Conservation (phyloP, 352 stramenopile genomes). For the Globisporangium nodosum region DNA sequence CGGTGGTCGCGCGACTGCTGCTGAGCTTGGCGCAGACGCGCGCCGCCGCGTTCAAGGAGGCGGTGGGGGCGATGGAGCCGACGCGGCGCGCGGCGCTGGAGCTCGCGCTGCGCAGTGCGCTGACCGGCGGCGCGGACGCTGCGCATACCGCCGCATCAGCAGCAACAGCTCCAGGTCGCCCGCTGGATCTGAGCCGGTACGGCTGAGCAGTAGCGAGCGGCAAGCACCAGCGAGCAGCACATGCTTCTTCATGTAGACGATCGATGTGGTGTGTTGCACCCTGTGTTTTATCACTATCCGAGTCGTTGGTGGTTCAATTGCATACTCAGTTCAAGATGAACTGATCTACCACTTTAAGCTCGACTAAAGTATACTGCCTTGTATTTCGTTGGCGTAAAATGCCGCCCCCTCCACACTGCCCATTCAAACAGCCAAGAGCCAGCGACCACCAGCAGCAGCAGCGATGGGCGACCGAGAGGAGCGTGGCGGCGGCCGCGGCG, state of each 20-base stretch:
- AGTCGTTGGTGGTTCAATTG: too few species aligned
- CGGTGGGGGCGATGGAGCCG: slow-evolving; percentile 35
- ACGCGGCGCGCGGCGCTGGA: slow-evolving; percentile 32
- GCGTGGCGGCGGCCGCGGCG: slow-evolving; percentile 4
- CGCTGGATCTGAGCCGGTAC: slow-evolving; percentile 51
- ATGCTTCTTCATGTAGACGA: too few species aligned
- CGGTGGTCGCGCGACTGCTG: slow-evolving; percentile 31
- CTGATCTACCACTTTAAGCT: neutral
- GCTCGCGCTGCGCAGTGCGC: slow-evolving; percentile 32
- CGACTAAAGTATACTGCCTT: neutral
- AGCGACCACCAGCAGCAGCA: neutral
- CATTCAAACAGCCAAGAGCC: neutral
- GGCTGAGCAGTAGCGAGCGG: slow-evolving; percentile 11
- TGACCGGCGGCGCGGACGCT: slow-evolving; percentile 17
- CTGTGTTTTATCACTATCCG: too few species aligned
- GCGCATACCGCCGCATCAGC: neutral
- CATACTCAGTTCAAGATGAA: too few species aligned
- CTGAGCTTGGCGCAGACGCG: slow-evolving; percentile 51
- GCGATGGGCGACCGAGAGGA: slow-evolving; percentile 9
- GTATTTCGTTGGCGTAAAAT: neutral
- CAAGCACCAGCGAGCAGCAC: too few species aligned
- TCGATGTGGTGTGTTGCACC: too few species aligned
- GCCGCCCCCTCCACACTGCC: too few species aligned
- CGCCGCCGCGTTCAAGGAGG: slow-evolving; percentile 43
- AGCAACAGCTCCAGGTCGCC: slow-evolving; percentile 6